Conservation (phyloP, 768 basidiomycete species). For the Hericium coralloides region DNA sequence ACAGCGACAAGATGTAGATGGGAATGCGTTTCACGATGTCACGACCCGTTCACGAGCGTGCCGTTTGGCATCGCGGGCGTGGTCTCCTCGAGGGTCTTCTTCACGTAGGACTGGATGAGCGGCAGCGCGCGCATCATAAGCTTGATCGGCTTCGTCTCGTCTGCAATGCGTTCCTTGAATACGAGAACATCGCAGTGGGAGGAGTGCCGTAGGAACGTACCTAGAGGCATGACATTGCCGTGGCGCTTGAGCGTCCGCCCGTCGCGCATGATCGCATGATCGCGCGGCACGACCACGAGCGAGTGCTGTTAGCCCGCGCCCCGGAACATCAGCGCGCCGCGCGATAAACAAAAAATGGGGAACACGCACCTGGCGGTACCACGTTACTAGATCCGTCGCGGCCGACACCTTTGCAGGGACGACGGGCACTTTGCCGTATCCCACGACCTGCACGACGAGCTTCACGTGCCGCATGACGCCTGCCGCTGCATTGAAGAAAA, state of each 20-base stretch:
- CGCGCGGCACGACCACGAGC: conserved; percentile 56
- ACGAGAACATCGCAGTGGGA: not conserved
- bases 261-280: conserved; percentile 40
- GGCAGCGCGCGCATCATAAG: conserved; percentile 39
- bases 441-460: conserved; percentile 14
- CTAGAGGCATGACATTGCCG: conserved; percentile 53
- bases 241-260: conserved; percentile 47
- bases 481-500: conserved; percentile 25
- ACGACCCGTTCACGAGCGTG: not conserved
- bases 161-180: conserved; percentile 24
- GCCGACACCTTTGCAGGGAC: conserved; percentile 8
- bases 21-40: not conserved
- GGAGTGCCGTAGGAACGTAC: conserved; percentile 29
- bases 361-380: conserved; percentile 61
- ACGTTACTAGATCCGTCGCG: conserved; percentile 22
- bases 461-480: conserved; percentile 37
- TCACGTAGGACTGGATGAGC: conserved; percentile 12
- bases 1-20: not conserved
- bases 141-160: conserved; percentile 65
- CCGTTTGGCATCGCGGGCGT: not conserved
- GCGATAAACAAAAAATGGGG: not conserved
- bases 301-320: conserved; percentile 48
- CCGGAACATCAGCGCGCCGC: not conserved
- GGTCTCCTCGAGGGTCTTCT: not conserved
- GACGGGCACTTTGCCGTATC: conserved; percentile 12